phyloP scores from a whole-genome alignment of 352 stramenopile species.

The Phytophthora syringae region DNA sequence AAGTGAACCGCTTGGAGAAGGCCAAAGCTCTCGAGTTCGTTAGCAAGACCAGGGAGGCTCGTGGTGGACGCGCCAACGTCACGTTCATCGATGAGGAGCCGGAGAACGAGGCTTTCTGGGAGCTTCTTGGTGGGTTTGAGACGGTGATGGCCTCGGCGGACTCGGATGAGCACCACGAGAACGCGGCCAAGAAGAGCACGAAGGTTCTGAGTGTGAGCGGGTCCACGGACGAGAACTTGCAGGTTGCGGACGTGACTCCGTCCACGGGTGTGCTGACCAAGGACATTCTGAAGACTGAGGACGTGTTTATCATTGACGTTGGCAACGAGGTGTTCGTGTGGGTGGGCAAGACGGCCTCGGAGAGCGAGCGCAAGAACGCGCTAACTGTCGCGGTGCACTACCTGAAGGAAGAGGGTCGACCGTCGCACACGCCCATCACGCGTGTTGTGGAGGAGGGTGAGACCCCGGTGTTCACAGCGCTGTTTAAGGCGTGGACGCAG shows the following conservation, averaged over 20 bases:
- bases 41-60: slow-evolving; percentile 87
- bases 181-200: slow-evolving; percentile 63
- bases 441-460: slow-evolving; percentile 88
- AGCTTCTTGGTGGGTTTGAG: slow-evolving; percentile 84
- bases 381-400: slow-evolving; percentile 89
- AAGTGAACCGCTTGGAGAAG: slow-evolving; percentile 90
- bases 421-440: slow-evolving; percentile 76
- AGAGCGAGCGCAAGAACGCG: slow-evolving; percentile 87
- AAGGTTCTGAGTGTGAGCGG: slow-evolving; percentile 84
- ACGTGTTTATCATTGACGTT: slow-evolving; percentile 94
- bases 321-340: slow-evolving; percentile 92
- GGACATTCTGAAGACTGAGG: slow-evolving; percentile 79
- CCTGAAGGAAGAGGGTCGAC: slow-evolving; percentile 64
- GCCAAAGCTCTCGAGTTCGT: slow-evolving; percentile 91
- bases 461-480: slow-evolving; percentile 83
- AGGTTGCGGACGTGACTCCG: slow-evolving; percentile 70
- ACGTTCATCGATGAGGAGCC: slow-evolving; percentile 92
- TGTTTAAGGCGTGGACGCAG: slow-evolving; percentile 83
- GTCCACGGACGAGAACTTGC: slow-evolving; percentile 53
- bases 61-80: slow-evolving; percentile 79
- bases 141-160: slow-evolving; percentile 71
- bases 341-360: slow-evolving; percentile 88
- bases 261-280: slow-evolving; percentile 79
- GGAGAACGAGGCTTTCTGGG: slow-evolving; percentile 93
- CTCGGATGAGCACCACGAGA: slow-evolving; percentile 72